These are phyloP conservation scores for Scheffersomyces stipitis DNA, from an alignment of 805 yeast species.

Conservation along the genomic window DNA sequence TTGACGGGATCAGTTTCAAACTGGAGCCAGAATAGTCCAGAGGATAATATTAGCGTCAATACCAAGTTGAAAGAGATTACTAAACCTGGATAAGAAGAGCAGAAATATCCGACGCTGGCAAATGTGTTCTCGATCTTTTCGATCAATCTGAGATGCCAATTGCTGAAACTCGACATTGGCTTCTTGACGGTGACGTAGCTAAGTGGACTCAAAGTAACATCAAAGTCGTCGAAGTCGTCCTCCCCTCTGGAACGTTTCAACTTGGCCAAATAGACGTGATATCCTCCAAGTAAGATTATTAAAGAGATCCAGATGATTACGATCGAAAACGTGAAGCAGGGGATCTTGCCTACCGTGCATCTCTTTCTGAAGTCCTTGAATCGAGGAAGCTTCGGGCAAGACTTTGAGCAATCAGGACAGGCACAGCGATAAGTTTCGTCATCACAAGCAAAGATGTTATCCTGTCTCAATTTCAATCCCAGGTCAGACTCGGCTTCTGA, in stretches of 20 bases:
- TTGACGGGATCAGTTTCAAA: constrained; percentile 80
- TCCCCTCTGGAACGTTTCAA: constrained; percentile 7
- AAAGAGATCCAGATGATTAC: constrained; percentile 46
- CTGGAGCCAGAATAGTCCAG: constrained; percentile 50
- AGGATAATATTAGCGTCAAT: constrained; percentile 24
- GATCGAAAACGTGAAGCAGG: constrained; percentile 72
- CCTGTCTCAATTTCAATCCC: constrained; percentile 21
- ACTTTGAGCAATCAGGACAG: constrained; percentile 81
- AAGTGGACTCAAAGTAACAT: constrained; percentile 15
- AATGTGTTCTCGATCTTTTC: constrained; percentile 33
- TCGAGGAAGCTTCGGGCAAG: constrained; percentile 71
- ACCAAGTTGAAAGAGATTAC: not conserved
- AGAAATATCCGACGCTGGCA: constrained; percentile 51
- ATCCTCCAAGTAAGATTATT: constrained; percentile 42
- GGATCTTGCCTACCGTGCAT: constrained; percentile 62
- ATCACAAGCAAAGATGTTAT: constrained; percentile 52
- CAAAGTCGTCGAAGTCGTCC: constrained; percentile 11
- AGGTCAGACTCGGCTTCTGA: constrained; percentile 9
- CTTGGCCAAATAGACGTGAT: constrained; percentile 31
- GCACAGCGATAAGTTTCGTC: constrained; percentile 74
- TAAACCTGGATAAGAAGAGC: constrained; percentile 58
- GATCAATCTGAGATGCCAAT: constrained; percentile 3
- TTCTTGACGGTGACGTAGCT: constrained; percentile 9
- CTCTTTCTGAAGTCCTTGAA: constrained; percentile 32
- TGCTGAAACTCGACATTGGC: not conserved